Conservation (phyloP, 1,284 basidiomycete genomes). For the Exobasidium rhododendri region DNA sequence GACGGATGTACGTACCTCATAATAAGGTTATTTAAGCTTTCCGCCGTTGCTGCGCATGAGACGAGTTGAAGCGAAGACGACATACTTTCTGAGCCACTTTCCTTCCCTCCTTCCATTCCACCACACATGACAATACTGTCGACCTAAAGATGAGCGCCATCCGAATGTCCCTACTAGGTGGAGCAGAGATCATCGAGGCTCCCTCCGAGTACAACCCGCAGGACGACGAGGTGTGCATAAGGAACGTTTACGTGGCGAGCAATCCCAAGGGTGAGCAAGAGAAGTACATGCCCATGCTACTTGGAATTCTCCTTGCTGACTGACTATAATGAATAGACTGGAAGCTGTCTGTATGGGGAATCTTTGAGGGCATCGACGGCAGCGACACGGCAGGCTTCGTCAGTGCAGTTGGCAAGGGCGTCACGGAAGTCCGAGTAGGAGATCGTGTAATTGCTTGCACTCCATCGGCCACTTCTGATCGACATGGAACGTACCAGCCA, state of each 20-base stretch:
- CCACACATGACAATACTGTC: no score
- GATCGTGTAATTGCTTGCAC: slow-evolving; percentile 49
- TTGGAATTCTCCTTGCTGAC: background rate
- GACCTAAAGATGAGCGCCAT: no score
- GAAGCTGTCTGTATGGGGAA: slow-evolving; percentile 31
- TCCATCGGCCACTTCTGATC: slow-evolving; percentile 33
- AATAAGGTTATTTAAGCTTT: no score
- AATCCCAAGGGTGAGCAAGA: slow-evolving; percentile 48
- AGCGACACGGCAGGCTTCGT: slow-evolving; percentile 50
- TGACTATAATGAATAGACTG: slow-evolving; percentile 36
- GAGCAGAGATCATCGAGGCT: no score
- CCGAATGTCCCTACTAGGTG: no score
- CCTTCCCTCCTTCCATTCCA: no score
- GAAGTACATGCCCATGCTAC: background rate
- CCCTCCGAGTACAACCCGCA: no score
- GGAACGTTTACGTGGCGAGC: slow-evolving; percentile 50
- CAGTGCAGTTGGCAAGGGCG: slow-evolving; percentile 28
- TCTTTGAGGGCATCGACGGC: slow-evolving; percentile 37
- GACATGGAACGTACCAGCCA: slow-evolving; percentile 49
- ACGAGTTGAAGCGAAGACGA: no score
- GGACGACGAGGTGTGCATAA: no score
- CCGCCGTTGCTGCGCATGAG: no score
- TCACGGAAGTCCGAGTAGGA: slow-evolving; percentile 41
- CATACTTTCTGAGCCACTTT: no score
- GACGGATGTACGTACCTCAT: no score